Conservation (phyloP, 495 filamentous ascomycete species). For the Xeromyces bisporus region DNA sequence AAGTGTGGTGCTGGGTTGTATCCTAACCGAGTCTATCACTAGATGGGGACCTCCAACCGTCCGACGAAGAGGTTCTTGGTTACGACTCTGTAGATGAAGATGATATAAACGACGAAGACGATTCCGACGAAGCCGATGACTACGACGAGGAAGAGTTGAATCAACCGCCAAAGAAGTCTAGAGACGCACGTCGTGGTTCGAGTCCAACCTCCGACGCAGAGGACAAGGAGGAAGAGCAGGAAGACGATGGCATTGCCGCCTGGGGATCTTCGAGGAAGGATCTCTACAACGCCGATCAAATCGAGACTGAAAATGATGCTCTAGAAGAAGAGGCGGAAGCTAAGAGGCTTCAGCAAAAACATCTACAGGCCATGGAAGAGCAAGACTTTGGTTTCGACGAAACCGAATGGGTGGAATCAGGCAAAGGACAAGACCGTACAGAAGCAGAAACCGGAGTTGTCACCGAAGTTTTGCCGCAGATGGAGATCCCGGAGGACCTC, state of each 20-base stretch:
- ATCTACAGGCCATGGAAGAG: constrained; percentile 65
- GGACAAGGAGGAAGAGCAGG: constrained; percentile 47
- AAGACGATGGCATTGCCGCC: constrained; percentile 58
- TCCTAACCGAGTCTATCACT: too few relatives aligned
- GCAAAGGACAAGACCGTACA: constrained; percentile 19
- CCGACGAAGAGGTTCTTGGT: constrained; percentile 78
- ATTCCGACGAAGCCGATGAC: constrained; percentile 25
- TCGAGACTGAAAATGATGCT: constrained; percentile 83
- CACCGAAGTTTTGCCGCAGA: constrained; percentile 66
- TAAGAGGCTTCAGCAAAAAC: constrained; percentile 72
- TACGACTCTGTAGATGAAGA: constrained; percentile 37
- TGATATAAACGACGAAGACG: constrained; percentile 37
- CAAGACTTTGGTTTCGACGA: constrained; percentile 89
- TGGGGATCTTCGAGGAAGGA: constrained; percentile 81
- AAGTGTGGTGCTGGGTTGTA: too few relatives aligned
- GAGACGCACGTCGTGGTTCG: constrained; percentile 10
- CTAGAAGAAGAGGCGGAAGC: constrained; percentile 86
- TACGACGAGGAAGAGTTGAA: constrained; percentile 21
- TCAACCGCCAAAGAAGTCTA: constrained; percentile 6
- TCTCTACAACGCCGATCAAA: constrained; percentile 80
- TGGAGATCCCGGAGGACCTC: constrained; percentile 70
- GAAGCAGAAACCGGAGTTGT: constrained; percentile 38
- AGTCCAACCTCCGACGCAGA: constrained; percentile 30
- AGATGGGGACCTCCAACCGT: constrained; percentile 47
- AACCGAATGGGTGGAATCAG: constrained; percentile 52